phyloP scores from a whole-genome alignment of 2,329 filamentous ascomycete genomes.

The Neurospora sp. region DNA sequence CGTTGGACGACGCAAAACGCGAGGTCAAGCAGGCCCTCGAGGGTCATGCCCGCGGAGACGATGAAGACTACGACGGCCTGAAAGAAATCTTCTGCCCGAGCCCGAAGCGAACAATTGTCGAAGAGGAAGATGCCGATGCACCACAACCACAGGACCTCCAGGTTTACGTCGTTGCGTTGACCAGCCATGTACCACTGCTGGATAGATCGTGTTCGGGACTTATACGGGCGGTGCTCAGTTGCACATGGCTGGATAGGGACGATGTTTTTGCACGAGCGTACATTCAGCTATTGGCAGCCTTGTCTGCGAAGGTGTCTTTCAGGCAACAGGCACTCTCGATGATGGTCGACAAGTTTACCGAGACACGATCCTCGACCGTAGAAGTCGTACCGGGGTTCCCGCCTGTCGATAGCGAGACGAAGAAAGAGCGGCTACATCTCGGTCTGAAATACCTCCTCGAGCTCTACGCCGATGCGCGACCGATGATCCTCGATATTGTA shows the following conservation, averaged over 20 bases:
- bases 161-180: conserved; percentile 53
- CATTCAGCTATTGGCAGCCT: conserved; percentile 55
- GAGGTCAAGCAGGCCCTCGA: conserved; percentile 48
- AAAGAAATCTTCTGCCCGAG: conserved; percentile 49
- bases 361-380: conserved; percentile 33
- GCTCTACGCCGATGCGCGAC: conserved; percentile 70
- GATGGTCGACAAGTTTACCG: conserved; percentile 69
- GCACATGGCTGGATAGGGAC: conserved; percentile 56
- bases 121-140: conserved; percentile 29
- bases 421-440: conserved; percentile 66
- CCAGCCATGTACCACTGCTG: conserved; percentile 50
- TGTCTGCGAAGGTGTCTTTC: conserved; percentile 77
- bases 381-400: conserved; percentile 40
- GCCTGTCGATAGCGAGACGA: conserved; percentile 51
- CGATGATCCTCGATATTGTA: conserved; percentile 59
- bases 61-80: conserved; percentile 51
- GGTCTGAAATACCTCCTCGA: conserved; percentile 67
- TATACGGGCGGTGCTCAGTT: conserved; percentile 48
- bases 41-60: conserved; percentile 45
- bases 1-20: conserved; percentile 45
- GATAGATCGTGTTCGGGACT: conserved; percentile 50
- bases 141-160: conserved; percentile 45
- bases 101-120: conserved; percentile 32
- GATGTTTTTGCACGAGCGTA: conserved; percentile 59
- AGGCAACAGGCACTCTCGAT: conserved; percentile 65